Evolutionary conservation across 345 rosid genomes (phyloP), one percentile per base, ranked within the genome.

Genomic region (Salix udensis): DNA sequence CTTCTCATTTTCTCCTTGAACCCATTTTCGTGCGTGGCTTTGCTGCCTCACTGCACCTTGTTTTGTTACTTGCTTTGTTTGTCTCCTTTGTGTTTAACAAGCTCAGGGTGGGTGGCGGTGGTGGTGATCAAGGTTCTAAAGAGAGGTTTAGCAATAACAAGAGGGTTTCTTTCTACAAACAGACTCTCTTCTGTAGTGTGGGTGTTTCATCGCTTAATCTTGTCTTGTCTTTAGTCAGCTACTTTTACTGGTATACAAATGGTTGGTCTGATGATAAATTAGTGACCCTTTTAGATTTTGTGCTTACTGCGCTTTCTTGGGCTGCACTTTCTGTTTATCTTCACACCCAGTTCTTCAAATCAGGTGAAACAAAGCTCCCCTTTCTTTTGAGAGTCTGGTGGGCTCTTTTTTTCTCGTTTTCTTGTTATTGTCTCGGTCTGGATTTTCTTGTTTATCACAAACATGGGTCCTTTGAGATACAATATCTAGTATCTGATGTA

Each of bases 361-460:
- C 84, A n/a, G 68, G 72, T 24, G 85, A 72, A 65, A 53, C 55
- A 28, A 86, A 78, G 72, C 84, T 89, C 64, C 91, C 89, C 4
- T 48, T 87, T 67, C 69, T 84, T 4, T 83, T 94, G 77, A 87
- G 92, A 78, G 72, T 87, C 67, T 94, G 97, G 97, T 89, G 91
- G 91, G 91, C 82, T 21, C 85, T 90, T 75, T 91, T 81, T 77
- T 76, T 85, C 18, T 60, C 82, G 69, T 73, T 91, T 79, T 89
- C 96, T 68, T 86, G 88, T 86, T 94, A 82, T 85, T 83, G 85
- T 72, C 84, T 91, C 71, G 87, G 87, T 74, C 67, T 87, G 66
- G 94, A 88, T 79, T 11, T 86, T 74, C 71, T 90, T 83, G 72
- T 85, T 55, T 78, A 75, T 77, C 72, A 70, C 44, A 82, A 37